A percentile compares a stretch with the other conserved stretches of the same genome.
These are phyloP conservation scores for Leishmania braziliensis DNA, from an alignment of 208 protist genomes.

Conservation along the genomic window DNA sequence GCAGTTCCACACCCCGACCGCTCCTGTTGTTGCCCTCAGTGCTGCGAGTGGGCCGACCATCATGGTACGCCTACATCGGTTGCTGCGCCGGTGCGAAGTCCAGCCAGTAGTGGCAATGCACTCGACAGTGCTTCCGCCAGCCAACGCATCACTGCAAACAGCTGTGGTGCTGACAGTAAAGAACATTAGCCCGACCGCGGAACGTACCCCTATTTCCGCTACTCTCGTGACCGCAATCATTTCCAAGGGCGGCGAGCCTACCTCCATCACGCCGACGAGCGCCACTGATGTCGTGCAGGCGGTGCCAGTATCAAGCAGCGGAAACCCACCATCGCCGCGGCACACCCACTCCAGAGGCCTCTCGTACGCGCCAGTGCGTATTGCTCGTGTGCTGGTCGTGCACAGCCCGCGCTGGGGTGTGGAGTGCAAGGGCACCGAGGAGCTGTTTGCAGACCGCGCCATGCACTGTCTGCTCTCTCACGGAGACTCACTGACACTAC, in stretches of 20 bases:
- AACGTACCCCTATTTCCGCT: not conserved
- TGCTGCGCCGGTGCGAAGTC: constrained; percentile 70
- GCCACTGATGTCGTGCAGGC: constrained; percentile 12
- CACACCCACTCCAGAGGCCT: not conserved
- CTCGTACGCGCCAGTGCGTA: constrained; percentile 35
- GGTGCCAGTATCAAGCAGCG: not conserved
- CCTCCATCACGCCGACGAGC: not conserved
- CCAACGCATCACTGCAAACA: constrained; percentile 43
- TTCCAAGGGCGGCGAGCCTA: not conserved
- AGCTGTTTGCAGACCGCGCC: constrained; percentile 37
- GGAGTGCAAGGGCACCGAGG: constrained; percentile 29
- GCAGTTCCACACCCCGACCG: not conserved
- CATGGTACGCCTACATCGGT: constrained; percentile 68
- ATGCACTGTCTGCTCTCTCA: constrained; percentile 47
- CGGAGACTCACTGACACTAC: constrained; percentile 54
- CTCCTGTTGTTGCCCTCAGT: not conserved
- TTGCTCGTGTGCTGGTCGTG: constrained; percentile 55
- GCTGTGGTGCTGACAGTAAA: constrained; percentile 62
- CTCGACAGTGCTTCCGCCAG: constrained; percentile 67
- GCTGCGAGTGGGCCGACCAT: not conserved
- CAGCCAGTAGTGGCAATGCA: constrained; percentile 60
- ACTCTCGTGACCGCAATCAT: not conserved
- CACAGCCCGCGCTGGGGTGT: constrained; percentile 67
- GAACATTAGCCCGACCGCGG: constrained; percentile 34
- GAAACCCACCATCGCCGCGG: not conserved